These are phyloP conservation scores for Phytophthora sp. DNA, from an alignment of 352 stramenopile genomes.

Conservation along the genomic window DNA sequence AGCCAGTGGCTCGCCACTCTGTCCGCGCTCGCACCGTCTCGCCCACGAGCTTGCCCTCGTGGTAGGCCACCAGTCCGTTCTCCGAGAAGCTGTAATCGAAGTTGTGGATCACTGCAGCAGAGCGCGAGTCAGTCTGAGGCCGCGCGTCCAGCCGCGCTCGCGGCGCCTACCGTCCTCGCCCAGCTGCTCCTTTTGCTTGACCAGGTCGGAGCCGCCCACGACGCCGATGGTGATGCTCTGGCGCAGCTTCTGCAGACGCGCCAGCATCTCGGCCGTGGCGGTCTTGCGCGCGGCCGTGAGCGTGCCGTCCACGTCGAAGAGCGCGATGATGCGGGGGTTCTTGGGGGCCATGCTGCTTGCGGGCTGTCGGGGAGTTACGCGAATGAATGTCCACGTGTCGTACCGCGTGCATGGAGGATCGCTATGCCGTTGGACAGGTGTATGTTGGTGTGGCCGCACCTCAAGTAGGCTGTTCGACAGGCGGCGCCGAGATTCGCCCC, in stretches of 20 bases:
- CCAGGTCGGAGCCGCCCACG: constrained; percentile 97
- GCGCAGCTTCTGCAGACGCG: constrained; percentile 94
- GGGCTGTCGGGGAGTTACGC: neutral
- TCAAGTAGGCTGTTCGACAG: constrained; percentile 6
- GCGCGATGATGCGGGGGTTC: constrained; percentile 95
- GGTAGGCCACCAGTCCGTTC: constrained; percentile 98
- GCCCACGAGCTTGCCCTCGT: constrained; percentile 93
- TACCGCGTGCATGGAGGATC: neutral
- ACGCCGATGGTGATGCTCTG: constrained; percentile 97
- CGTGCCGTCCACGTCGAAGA: constrained; percentile 99
- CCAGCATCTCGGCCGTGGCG: constrained; percentile 92
- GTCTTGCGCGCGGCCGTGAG: constrained; percentile 94
- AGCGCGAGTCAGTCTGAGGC: neutral
- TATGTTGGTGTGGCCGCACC: neutral
- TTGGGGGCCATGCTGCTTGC: constrained; percentile 41
- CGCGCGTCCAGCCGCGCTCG: neutral
- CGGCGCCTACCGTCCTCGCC: constrained; percentile 85
- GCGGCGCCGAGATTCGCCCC: neutral
- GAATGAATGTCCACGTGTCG: constrained; percentile 25
- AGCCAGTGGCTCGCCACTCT: too few relatives aligned
- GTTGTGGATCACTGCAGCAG: constrained; percentile 84
- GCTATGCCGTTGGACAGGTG: neutral
- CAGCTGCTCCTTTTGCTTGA: constrained; percentile 99
- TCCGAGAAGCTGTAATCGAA: constrained; percentile 99
- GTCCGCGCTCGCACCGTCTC: constrained; percentile 84